Base-by-base conservation (phyloP, 2,329 filamentous ascomycete species). In the Alternaria tenuissima region DNA sequence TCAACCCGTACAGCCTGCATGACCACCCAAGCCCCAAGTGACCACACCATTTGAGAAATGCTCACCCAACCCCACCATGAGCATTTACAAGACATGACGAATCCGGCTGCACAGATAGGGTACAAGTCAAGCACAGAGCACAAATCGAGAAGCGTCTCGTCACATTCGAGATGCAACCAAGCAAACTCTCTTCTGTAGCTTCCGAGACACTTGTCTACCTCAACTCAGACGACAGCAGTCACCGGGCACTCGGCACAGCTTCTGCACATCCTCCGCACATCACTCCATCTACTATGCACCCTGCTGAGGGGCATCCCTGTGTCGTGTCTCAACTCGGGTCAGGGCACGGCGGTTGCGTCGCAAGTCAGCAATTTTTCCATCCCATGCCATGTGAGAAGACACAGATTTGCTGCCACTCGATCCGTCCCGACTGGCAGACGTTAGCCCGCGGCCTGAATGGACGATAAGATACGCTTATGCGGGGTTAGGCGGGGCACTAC, bases 371-470 rank as follows among this genome's bases (percentile, higher is more conserved):
- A 36, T 52, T 62, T 60, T 57, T 59, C 7, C 46, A 26, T 61
- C 53, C 51, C 57, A 53, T 46, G 44, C 36, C 53, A 53, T 57
- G 58, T 67, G 57, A 59, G 46, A 49, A 36, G 30, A 36, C 3
- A 49, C 16, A 49, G 53, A 57, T 57, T 30, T 61, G 44, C 48
- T 43, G 57, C 57, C 67, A 54, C 65, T 74, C 73, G 72, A 75
- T 73, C 73, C 72, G 72, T 72, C 63, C 72, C 73, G 74, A 64
- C 38, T 68, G 63, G 61, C 66, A 70, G 63, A 67, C 63, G 61
- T 65, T 67, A 68, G 63, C 53, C 63, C 56, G 42, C 52, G 49
- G 57, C 55, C 43, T 72, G 67, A 72, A 61, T 75, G 74, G 74
- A 56, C 64, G 66, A 65, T 62, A 63, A 61, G 57, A 62, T 60